Evolutionary conservation across 2,329 filamentous ascomycete genomes (phyloP).

Genomic region (Diaporthe sp.): DNA sequence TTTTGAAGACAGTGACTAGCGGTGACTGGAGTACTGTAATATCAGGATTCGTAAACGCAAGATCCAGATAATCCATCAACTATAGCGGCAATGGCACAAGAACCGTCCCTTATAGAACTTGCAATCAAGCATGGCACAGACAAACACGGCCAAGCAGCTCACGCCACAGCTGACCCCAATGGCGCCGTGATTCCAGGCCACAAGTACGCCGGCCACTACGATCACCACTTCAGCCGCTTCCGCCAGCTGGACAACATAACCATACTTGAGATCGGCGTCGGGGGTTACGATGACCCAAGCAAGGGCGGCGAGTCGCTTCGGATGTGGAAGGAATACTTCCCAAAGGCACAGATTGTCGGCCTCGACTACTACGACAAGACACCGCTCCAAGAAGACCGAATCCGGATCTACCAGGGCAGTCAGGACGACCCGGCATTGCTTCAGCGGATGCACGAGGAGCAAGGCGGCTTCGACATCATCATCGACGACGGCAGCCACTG

Average conservation of each 20-base stretch:
- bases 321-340: conserved; percentile 10
- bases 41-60: too few relatives aligned
- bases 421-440: neutral
- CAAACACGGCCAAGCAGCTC: neutral
- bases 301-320: conserved; percentile 1
- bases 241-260: neutral
- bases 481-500: conserved; percentile 5
- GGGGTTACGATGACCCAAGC: neutral
- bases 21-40: too few relatives aligned
- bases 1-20: too few relatives aligned
- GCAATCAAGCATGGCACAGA: conserved; percentile 12
- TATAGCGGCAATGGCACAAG: neutral
- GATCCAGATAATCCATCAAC: neutral
- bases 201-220: conserved; percentile 3
- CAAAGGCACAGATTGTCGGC: neutral
- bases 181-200: neutral
- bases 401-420: conserved; percentile 1
- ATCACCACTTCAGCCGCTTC: neutral
- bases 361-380: conserved; percentile 5
- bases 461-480: neutral
- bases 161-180: neutral
- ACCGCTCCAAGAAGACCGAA: neutral
- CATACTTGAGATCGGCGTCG: neutral
- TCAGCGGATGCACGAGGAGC: neutral
- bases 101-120: neutral